Evolutionary conservation across 805 yeast species (phyloP).

Genomic region (Lachancea meyersii): DNA sequence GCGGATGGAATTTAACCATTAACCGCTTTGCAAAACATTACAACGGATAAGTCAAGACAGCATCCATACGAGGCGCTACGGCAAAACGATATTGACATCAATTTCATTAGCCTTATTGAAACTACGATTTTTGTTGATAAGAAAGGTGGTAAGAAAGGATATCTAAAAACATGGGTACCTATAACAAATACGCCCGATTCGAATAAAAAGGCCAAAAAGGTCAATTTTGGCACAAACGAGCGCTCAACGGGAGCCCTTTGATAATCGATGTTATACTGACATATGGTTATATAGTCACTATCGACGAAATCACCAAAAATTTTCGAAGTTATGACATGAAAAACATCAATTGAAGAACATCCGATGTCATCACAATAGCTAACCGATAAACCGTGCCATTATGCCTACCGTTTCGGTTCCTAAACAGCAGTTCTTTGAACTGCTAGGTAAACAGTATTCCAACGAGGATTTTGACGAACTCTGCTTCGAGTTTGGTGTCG

Average conservation of each 20-base stretch:
- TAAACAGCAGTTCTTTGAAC: constrained; percentile 81
- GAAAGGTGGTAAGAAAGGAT: too few species aligned
- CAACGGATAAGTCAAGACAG: not conserved
- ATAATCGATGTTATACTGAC: too few species aligned
- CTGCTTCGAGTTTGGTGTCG: constrained; percentile 96
- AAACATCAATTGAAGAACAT: not conserved
- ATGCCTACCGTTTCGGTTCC: constrained; percentile 99
- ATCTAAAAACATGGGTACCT: too few species aligned
- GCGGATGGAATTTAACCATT: constrained; percentile 5
- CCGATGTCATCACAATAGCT: not conserved
- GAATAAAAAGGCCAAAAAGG: not conserved
- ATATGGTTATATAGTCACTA: not conserved
- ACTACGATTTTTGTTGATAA: too few species aligned
- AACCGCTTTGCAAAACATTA: not conserved
- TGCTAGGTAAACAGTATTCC: constrained; percentile 64
- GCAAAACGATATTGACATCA: too few species aligned
- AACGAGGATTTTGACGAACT: constrained; percentile 93
- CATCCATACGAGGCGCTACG: too few species aligned
- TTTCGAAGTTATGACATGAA: constrained; percentile 2
- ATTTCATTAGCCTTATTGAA: too few species aligned
- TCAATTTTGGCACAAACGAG: too few species aligned
- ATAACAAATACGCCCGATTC: too few species aligned
- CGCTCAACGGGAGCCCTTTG: too few species aligned
- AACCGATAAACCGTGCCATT: not conserved
- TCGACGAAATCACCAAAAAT: not conserved